These are phyloP conservation scores for Oryza rufipogon DNA, from an alignment of 176 grass and related monocot species.

Conservation along the genomic window DNA sequence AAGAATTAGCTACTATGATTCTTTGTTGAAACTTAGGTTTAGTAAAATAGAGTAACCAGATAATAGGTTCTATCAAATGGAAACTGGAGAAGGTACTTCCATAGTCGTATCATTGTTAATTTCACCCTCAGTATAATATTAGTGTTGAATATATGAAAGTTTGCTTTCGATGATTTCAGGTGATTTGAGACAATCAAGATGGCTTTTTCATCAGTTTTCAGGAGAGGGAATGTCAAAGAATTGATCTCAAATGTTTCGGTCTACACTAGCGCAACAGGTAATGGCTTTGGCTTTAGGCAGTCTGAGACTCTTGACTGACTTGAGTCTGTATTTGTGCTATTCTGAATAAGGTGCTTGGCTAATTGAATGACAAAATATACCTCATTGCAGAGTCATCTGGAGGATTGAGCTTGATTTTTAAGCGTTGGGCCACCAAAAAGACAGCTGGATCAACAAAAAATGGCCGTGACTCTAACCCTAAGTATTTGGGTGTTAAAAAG, in stretches of 20 bases:
- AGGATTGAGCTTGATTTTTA: constrained; percentile 66
- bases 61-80: not conserved
- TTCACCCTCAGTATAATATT: not conserved
- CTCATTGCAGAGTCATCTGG: constrained; percentile 66
- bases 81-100: not conserved
- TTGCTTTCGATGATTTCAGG: constrained; percentile 23
- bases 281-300: not conserved
- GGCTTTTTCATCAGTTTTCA: constrained; percentile 59
- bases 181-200: constrained; percentile 28
- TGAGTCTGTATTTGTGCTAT: not conserved
- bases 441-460: constrained; percentile 81
- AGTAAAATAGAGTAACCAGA: not conserved
- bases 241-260: constrained; percentile 61
- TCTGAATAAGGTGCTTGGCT: constrained; percentile 9
- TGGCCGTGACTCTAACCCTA: constrained; percentile 81
- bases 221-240: constrained; percentile 75
- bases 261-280: constrained; percentile 60
- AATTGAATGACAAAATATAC: not conserved
- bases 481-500: constrained; percentile 92
- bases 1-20: not conserved
- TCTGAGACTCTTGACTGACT: not conserved
- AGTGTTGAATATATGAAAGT: not conserved
- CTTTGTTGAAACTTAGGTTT: not conserved
- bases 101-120: not conserved
- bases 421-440: constrained; percentile 92